A percentile compares a stretch with the other conserved stretches of the same genome.
These are phyloP conservation scores for Termitomyces sp. DNA, from an alignment of 768 basidiomycete species.

Conservation along the genomic window DNA sequence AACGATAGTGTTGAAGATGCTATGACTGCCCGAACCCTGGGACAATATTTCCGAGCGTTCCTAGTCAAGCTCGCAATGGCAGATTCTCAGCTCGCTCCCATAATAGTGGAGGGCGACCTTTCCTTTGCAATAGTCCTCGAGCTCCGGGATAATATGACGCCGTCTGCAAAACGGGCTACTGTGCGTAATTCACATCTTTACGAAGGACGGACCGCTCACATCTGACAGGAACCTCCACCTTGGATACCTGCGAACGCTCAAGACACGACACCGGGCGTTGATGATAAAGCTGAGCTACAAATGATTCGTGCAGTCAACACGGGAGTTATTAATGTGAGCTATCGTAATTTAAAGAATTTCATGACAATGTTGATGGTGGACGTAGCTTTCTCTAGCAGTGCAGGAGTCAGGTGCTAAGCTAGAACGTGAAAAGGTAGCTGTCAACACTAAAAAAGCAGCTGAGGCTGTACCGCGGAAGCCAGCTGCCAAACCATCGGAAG, in stretches of 20 bases:
- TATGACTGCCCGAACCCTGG: conserved; percentile 56
- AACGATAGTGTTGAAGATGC: conserved; percentile 58
- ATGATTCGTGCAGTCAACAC: conserved; percentile 80
- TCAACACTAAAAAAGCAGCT: conserved; percentile 7
- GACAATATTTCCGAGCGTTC: conserved; percentile 78
- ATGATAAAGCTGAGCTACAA: conserved; percentile 66
- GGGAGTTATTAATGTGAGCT: conserved; percentile 69
- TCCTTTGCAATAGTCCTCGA: conserved; percentile 85
- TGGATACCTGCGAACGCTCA: conserved; percentile 74
- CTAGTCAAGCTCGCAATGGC: conserved; percentile 77
- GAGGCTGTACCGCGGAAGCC: background rate
- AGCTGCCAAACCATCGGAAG: background rate
- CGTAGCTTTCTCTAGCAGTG: conserved; percentile 66
- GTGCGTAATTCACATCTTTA: conserved; percentile 17
- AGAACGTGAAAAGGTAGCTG: conserved; percentile 25
- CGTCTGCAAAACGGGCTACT: conserved; percentile 44
- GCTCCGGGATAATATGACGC: conserved; percentile 60
- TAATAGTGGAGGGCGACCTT: conserved; percentile 54
- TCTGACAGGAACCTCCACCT: conserved; percentile 55
- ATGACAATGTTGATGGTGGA: background rate
- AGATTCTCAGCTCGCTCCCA: conserved; percentile 61
- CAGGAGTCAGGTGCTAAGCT: conserved; percentile 79
- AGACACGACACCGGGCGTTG: conserved; percentile 61
- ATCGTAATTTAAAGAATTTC: background rate
- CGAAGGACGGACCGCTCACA: background rate